phyloP scores from a whole-genome alignment of 2,329 filamentous ascomycete genomes.

The Ophiostoma ips region DNA sequence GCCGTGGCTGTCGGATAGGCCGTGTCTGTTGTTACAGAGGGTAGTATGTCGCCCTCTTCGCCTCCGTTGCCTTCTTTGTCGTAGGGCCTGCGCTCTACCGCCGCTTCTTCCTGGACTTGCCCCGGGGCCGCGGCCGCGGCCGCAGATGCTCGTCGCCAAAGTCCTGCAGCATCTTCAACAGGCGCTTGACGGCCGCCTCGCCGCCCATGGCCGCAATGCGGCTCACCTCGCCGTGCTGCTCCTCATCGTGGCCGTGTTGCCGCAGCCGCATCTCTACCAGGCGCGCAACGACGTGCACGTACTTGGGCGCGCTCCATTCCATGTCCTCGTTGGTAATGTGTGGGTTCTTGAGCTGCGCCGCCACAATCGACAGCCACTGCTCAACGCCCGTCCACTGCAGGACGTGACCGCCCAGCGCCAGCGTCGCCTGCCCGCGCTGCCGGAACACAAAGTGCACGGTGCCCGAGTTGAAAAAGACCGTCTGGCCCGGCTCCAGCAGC shows the following conservation, averaged over 20 bases:
- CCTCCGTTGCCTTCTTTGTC: background rate
- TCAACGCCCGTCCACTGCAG: constrained; percentile 22
- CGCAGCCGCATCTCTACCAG: constrained; percentile 12
- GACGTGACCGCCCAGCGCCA: constrained; percentile 22
- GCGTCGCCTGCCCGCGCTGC: constrained; percentile 16
- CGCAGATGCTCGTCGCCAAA: constrained; percentile 12
- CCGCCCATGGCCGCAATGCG: constrained; percentile 11
- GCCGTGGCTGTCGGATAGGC: constrained; percentile 14
- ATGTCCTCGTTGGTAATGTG: constrained; percentile 21
- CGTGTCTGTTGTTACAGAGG: background rate
- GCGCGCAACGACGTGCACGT: constrained; percentile 13
- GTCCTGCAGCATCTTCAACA: constrained; percentile 10
- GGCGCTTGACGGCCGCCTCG: constrained; percentile 7
- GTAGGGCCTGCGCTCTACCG: background rate
- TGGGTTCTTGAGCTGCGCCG: constrained; percentile 18
- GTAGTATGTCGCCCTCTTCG: background rate
- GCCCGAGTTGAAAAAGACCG: constrained; percentile 22
- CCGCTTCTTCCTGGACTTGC: background rate
- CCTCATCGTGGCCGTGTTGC: background rate
- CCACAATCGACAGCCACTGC: constrained; percentile 19
- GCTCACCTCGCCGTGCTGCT: background rate
- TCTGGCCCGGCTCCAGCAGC: constrained; percentile 21
- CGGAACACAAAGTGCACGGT: constrained; percentile 24
- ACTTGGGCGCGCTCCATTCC: constrained; percentile 16
- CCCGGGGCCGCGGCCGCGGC: constrained; percentile 1